phyloP scores from a whole-genome alignment of 495 filamentous ascomycete genomes.

The Aspergillus bridgeri region DNA sequence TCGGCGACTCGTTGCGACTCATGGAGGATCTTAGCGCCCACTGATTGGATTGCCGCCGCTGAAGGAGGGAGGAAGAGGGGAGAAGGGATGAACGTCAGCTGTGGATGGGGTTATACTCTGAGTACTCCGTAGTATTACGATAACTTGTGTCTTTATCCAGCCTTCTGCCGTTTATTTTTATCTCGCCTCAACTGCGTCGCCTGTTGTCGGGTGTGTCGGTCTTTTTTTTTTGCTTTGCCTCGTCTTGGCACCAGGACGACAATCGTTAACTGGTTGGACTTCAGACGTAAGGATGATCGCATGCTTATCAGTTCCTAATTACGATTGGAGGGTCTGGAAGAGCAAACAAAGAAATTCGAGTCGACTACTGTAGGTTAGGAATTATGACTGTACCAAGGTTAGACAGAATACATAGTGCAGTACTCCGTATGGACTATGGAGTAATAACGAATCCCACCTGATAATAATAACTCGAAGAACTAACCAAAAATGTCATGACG shows the following conservation, averaged over 20 bases:
- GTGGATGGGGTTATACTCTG: too few relatives aligned
- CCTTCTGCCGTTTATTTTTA: background rate
- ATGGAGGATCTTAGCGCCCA: constrained; percentile 5
- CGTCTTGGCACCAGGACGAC: constrained; percentile 5
- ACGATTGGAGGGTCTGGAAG: background rate
- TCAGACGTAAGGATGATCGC: background rate
- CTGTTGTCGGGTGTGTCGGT: constrained; percentile 2
- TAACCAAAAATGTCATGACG: background rate
- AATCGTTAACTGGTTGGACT: background rate
- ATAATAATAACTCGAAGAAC: background rate
- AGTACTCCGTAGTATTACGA: too few relatives aligned
- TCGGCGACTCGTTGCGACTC: background rate
- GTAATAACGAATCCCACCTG: background rate
- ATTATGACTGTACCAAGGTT: background rate
- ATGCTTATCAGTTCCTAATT: background rate
- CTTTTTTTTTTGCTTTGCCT: constrained; percentile 6
- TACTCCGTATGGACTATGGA: too few relatives aligned
- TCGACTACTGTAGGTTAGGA: background rate
- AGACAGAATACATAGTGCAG: background rate
- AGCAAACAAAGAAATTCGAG: background rate
- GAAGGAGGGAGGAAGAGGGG: background rate
- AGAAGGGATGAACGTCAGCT: constrained; percentile 7
- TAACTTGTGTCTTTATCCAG: background rate
- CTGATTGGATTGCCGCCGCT: constrained; percentile 3
- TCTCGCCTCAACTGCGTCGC: background rate